Base-by-base conservation (phyloP, 192 early-diverging fungal genomes). In the Paraglomus occultum region DNA sequence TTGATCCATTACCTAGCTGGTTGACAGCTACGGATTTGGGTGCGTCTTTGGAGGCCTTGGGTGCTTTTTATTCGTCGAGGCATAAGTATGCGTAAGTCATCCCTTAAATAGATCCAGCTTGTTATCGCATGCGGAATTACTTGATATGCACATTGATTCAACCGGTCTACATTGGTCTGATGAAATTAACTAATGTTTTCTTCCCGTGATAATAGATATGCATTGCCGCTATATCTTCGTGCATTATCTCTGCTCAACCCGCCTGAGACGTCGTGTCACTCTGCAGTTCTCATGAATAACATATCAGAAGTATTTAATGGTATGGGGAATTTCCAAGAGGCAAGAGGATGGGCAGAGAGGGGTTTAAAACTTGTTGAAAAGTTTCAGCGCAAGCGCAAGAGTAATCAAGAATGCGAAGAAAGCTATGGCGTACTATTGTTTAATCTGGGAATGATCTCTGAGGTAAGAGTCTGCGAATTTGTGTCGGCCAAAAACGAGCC, bases 381-480 rank as follows among this genome's bases (percentile, higher is more conserved):
- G 64, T 74, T 71, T 14, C 59, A 51, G 11, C 72, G 74, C 43
- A 49, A 50, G 40, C 74, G 67, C 22, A 74, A 71, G 44, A 77
- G 72, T 69, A 73, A 71, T 0, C 68, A 67, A 45, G 72, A 81
- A 50, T 84, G 83, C 66, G 78, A 84, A 68, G 83, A 84, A 53
- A 68, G 76, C 7, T 80, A 79, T 67, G 85, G 81, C 47, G 80
- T 84, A n/a, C 67, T 86, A 18, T 51, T 86, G 0, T 81, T 77
- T 42, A 86, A 86, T 43, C 68, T 86, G 17, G 85, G 85, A 48
- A 84, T 84, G 81, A 62, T 84, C 31, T 76, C 81, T 22, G 85
- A 86, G 78, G 85, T 86, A 81, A 63, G 22, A 51, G 60, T 57
- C 20, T 42, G 31, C 18, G 38, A 10, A 67, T 8, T 40, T 15